Conservation (phyloP, 2,329 filamentous ascomycete species). For the Aureobasidium melanogenum region DNA sequence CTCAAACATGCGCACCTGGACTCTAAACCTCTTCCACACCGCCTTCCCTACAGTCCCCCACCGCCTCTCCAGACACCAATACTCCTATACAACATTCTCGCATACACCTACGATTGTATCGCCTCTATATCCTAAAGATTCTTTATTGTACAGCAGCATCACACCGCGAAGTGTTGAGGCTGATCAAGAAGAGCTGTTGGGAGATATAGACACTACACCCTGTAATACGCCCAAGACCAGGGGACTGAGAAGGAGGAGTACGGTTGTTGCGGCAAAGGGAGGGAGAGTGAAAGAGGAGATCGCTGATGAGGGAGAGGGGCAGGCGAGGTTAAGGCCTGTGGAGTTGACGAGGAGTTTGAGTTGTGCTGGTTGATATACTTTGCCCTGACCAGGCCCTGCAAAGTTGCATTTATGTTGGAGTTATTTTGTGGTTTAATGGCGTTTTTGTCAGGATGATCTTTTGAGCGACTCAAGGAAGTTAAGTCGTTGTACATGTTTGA, state of each 20-base stretch:
- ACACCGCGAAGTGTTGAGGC: not conserved
- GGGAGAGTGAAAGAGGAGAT: not conserved
- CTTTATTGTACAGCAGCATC: not conserved
- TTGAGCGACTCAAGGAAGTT: not conserved
- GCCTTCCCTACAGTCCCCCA: not conserved
- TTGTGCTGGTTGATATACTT: not conserved
- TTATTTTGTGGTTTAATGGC: not conserved
- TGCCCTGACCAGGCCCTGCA: not conserved
- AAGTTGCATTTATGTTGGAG: too few relatives aligned
- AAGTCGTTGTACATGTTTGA: not conserved
- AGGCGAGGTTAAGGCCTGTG: not conserved
- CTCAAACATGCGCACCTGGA: not conserved
- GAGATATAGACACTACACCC: not conserved
- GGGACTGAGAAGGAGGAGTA: not conserved
- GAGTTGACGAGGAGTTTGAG: constrained; percentile 7
- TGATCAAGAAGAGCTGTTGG: not conserved
- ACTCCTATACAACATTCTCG: not conserved
- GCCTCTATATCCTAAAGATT: not conserved
- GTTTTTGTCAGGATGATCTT: not conserved
- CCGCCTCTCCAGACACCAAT: not conserved
- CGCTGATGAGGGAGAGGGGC: not conserved
- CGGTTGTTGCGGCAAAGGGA: not conserved
- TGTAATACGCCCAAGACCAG: not conserved
- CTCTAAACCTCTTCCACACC: not conserved
- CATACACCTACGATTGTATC: not conserved